Percentiles rank a stretch among this genome's conserved stretches.
Evolutionary conservation across 805 yeast genomes (phyloP).

Genomic region (Candida vaughaniae): DNA sequence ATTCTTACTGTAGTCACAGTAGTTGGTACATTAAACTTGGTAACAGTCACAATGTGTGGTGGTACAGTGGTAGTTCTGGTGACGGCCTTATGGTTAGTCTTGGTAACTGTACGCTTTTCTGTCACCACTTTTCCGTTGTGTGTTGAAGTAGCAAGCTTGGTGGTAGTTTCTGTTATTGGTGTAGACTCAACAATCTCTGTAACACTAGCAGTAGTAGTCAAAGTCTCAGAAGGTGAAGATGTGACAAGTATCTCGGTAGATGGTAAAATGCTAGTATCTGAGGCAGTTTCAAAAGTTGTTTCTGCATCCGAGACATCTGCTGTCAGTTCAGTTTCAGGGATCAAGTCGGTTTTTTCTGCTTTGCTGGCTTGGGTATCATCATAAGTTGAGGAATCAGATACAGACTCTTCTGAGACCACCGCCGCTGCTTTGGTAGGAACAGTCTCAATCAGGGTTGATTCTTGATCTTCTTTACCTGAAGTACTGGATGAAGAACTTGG

Average conservation of each 20-base stretch:
- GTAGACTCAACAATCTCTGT: constrained; percentile 4
- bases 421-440: background rate
- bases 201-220: background rate
- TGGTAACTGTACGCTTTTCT: constrained; percentile 4
- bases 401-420: background rate
- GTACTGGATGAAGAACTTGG: background rate
- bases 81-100: constrained; percentile 7
- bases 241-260: background rate
- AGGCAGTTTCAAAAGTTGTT: background rate
- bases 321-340: background rate
- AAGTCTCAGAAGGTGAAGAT: background rate
- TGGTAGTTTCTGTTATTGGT: background rate
- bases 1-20: constrained; percentile 14
- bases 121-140: constrained; percentile 5
- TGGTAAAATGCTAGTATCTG: background rate
- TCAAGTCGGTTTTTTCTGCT: background rate
- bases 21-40: constrained; percentile 11
- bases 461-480: background rate
- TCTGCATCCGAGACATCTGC: background rate
- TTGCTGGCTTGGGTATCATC: background rate
- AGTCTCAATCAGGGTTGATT: background rate
- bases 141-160: constrained; percentile 3
- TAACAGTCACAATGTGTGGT: constrained; percentile 11
- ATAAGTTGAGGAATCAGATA: background rate
- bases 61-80: constrained; percentile 11